These are phyloP conservation scores for Stereum hirsutum DNA, from an alignment of 1,284 basidiomycete species.

Conservation along the genomic window DNA sequence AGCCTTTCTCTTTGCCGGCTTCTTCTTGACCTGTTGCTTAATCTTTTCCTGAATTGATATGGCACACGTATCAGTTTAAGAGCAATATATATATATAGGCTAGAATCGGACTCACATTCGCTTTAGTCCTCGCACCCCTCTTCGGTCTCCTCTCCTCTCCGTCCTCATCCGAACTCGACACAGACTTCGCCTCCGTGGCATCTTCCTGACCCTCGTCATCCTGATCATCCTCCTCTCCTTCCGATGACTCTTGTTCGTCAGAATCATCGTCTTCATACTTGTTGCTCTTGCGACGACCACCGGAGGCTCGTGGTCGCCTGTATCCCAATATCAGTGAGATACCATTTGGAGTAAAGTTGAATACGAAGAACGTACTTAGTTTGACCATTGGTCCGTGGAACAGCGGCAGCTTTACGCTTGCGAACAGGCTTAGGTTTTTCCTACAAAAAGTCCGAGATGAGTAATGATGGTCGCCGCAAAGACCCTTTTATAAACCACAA, in stretches of 20 bases:
- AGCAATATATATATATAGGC: neutral
- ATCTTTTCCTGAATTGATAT: conserved; percentile 15
- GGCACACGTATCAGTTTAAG: neutral
- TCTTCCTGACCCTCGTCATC: conserved; percentile 15
- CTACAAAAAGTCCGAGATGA: conserved; percentile 1
- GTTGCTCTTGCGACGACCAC: conserved; percentile 23
- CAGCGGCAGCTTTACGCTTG: conserved; percentile 18
- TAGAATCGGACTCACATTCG: conserved; percentile 27
- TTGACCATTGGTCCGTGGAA: conserved; percentile 26
- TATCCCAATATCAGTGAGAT: neutral
- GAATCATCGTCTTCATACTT: conserved; percentile 22
- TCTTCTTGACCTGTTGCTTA: conserved; percentile 16
- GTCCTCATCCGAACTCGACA: conserved; percentile 21
- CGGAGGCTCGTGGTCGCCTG: conserved; percentile 21
- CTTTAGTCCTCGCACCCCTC: conserved; percentile 32
- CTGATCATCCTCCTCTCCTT: conserved; percentile 19
- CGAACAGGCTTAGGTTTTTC: conserved; percentile 24
- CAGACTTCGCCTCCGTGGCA: conserved; percentile 17
- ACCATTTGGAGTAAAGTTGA: neutral
- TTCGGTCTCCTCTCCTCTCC: conserved; percentile 24
- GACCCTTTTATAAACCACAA: neutral
- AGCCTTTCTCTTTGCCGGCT: conserved; percentile 9
- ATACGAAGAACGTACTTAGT: conserved; percentile 26
- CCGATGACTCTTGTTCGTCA: conserved; percentile 16
- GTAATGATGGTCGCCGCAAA: conserved; percentile 4